Conservation (phyloP, 176 grass and related monocot species). For the Melocanna baccifera region DNA sequence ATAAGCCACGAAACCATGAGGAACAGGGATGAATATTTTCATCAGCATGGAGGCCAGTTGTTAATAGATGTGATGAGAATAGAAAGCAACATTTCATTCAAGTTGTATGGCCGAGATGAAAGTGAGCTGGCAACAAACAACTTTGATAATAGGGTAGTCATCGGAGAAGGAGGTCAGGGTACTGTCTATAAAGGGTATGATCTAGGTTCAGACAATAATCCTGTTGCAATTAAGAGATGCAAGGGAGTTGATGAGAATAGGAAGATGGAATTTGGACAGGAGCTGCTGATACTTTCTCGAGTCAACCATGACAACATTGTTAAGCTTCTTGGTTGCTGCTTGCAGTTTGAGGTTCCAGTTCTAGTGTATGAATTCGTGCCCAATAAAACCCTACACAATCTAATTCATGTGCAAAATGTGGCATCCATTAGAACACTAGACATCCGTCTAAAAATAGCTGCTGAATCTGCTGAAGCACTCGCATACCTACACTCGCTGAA, state of each 20-base stretch:
- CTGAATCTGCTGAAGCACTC: conserved; percentile 7
- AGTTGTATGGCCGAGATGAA: not conserved
- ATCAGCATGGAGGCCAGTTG: not conserved
- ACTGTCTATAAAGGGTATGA: conserved; percentile 22
- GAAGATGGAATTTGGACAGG: conserved; percentile 27
- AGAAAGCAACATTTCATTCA: not conserved
- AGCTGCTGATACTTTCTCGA: conserved; percentile 33
- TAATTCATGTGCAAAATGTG: not conserved
- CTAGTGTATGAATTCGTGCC: conserved; percentile 28
- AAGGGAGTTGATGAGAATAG: conserved; percentile 23
- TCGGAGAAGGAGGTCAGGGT: conserved; percentile 20
- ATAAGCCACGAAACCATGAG: not conserved
- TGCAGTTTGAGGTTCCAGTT: conserved; percentile 28
- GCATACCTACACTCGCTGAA: conserved; percentile 14
- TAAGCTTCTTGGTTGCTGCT: conserved; percentile 33
- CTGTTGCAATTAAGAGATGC: conserved; percentile 25
- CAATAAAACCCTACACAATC: not conserved
- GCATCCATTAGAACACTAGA: not conserved
- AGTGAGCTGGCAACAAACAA: conserved; percentile 3
- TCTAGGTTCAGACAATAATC: not conserved
- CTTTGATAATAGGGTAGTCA: not conserved
- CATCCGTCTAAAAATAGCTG: conserved; percentile 9
- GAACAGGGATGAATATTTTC: conserved; percentile 9
- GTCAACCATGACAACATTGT: conserved; percentile 30
- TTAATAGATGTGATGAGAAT: conserved; percentile 18